Evolutionary conservation across 441 rosid genomes (phyloP), one percentile per base, ranked within the genome.

Genomic region (Euphorbia schlechtendalii): DNA sequence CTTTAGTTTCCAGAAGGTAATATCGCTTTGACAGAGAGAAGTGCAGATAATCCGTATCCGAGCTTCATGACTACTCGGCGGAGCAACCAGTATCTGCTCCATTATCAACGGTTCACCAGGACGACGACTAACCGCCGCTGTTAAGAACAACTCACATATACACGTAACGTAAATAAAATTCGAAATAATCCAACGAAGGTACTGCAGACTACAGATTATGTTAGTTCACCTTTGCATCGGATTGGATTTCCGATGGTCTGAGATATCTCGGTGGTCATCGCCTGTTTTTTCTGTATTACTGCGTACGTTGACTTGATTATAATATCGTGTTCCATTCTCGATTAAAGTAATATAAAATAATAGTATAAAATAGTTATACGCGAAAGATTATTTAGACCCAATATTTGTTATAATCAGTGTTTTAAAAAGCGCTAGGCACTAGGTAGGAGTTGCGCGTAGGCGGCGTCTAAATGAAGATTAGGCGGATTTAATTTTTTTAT

Each of bases 41-140:
- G 96, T 81, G 72, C 96, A 92, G 48, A 86, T 82, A 52, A 89
- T 76, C 64, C 82, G 80, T 41, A 92, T 74, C 64, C 98, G 92
- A 64, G 81, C 91, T 76, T 92, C 96, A 45, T 71, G 75, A 2
- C 84, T 73, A 66, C 73, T 74, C 14, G 93, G 96, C 45, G 95
- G 87, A 21, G 85, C 87, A 71, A 92, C 95, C 66, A 73, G 20
- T 69, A 89, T 76, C 51, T 89, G 96, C 80, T 92, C 98, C 21
- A 89, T 82, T 55, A 74, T 85, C 41, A 89, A 75, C 32, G 90
- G 85, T 75, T 80, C 91, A 51, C 95, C 95, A 0, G 96, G 71
- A 66, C 63, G 63, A 59, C 93, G 81, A 76, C 72, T 1, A 48
- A 92, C 77, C 32, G 96, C 98, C 46, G 96, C 96, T 89, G 67